Base-by-base conservation (phyloP, 2,329 filamentous ascomycete genomes). In the Sarocladium brachiariae region DNA sequence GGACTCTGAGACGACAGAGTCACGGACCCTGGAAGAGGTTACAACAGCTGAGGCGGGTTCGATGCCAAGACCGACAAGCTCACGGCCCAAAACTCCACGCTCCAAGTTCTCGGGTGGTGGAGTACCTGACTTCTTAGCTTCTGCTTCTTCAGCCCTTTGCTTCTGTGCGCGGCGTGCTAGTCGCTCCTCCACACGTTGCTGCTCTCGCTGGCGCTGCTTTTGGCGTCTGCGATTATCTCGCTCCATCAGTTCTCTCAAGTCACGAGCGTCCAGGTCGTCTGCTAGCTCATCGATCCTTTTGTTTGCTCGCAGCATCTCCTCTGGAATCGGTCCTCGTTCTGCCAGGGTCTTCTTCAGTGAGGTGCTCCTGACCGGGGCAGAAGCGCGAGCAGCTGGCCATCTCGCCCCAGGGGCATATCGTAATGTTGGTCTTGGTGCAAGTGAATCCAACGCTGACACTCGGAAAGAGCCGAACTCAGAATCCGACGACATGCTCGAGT, bases 201-300 rank as follows among this genome's bases (percentile, higher is more conserved):
- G 80, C 19, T 92, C 85, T 33, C 76, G 76, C 52, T 78, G 73
- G 50, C 77, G 80, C 67, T 87, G 91, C 63, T 83, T 82, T 57
- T 96, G 88, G 56, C 79, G 82, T 52, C 93, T 80, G 59, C 91
- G 81, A 57, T 84, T 78, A 61, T 99, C 93, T 53, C 93, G 77
- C 59, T 99, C 93, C 80, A 99, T 86, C 25, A 97, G 74, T 63
- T 95, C 87, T 52, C 92, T 80, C 34, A 99, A 66, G 58, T 89
- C 91, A 49, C 86, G 81, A 3, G 93, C 87, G 67, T 89, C 89
- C 50, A 99, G 75, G 53, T 88, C 86, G 62, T 97, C 87, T 19
- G 90, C 93, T 39, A 97, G 69, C 66, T 87, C 70, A 69, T 88
- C 69, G 63, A 87, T 68, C 60, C 81, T 69, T 68, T 84, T 82